These are phyloP conservation scores for Linum trigynum DNA, from an alignment of 345 rosid species.

Conservation along the genomic window DNA sequence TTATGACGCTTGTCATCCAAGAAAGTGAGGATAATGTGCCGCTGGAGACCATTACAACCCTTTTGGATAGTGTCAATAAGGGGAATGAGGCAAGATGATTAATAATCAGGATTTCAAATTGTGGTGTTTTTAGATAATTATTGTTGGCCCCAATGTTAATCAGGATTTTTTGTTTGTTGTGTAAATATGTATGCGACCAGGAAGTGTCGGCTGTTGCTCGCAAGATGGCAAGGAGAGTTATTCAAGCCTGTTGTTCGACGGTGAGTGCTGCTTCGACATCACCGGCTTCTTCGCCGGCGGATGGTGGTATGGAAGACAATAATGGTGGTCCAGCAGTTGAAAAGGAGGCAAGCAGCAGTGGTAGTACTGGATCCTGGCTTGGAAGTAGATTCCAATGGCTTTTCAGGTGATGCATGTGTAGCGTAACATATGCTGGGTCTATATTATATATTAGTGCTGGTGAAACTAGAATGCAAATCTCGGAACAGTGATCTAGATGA, in stretches of 20 bases:
- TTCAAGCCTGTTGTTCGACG: constrained; percentile 1
- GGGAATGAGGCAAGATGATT: constrained; percentile 46
- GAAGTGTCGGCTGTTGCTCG: constrained; percentile 56
- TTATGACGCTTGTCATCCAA: constrained; percentile 79
- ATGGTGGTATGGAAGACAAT: too few species aligned
- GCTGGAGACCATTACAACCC: constrained; percentile 58
- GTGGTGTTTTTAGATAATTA: neutral
- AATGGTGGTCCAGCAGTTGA: too few species aligned
- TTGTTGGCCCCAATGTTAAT: neutral
- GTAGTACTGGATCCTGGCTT: too few species aligned
- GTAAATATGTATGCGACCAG: constrained; percentile 14
- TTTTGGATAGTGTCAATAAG: constrained; percentile 47
- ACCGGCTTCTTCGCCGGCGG: too few species aligned
- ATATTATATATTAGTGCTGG: too few species aligned
- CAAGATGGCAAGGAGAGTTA: constrained; percentile 64
- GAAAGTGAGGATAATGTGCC: constrained; percentile 77
- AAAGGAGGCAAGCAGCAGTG: too few species aligned
- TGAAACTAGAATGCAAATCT: too few species aligned
- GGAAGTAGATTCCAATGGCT: too few species aligned
- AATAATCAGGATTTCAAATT: constrained; percentile 4
- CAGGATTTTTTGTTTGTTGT: constrained; percentile 6
- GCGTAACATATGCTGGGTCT: too few species aligned
- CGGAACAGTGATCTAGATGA: too few species aligned
- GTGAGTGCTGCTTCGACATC: too few species aligned
- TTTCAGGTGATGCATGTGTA: too few species aligned